These are phyloP conservation scores for Paecilomyces sp. DNA, from an alignment of 2,329 filamentous ascomycete genomes.

Conservation along the genomic window DNA sequence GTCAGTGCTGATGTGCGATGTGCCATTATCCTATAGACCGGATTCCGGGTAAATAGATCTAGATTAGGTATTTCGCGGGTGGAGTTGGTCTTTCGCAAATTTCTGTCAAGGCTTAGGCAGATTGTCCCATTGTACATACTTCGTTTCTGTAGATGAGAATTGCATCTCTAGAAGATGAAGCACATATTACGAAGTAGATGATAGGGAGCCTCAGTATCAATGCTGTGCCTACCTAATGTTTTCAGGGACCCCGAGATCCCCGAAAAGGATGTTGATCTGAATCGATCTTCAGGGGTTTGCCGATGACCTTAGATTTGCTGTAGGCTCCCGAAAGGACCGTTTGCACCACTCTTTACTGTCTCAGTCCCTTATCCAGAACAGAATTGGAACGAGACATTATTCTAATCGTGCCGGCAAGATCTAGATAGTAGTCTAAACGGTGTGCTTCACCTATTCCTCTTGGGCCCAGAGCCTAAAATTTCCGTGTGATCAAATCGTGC, in stretches of 20 bases:
- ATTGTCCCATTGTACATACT: not conserved
- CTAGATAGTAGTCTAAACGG: not conserved
- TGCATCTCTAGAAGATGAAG: not conserved
- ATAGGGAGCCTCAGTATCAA: not conserved
- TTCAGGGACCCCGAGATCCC: not conserved
- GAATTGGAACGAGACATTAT: not conserved
- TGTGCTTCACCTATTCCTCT: not conserved
- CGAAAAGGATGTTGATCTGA: not conserved
- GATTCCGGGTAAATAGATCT: not conserved
- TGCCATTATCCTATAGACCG: not conserved
- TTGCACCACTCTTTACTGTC: not conserved
- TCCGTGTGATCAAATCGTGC: not conserved
- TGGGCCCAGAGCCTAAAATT: not conserved
- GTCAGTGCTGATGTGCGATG: not conserved
- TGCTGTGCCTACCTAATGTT: not conserved
- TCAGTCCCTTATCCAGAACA: not conserved
- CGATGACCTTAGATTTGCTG: not conserved
- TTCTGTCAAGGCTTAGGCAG: not conserved
- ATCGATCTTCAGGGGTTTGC: not conserved
- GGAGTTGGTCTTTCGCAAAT: not conserved
- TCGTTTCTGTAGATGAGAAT: not conserved
- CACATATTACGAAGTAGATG: not conserved
- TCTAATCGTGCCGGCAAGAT: not conserved
- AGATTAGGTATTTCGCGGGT: not conserved
- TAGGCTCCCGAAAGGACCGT: not conserved